Percentiles rank a stretch among this genome's conserved stretches.
These are phyloP conservation scores for Datura wrightii DNA, from an alignment of 257 asterid genomes.

Conservation along the genomic window DNA sequence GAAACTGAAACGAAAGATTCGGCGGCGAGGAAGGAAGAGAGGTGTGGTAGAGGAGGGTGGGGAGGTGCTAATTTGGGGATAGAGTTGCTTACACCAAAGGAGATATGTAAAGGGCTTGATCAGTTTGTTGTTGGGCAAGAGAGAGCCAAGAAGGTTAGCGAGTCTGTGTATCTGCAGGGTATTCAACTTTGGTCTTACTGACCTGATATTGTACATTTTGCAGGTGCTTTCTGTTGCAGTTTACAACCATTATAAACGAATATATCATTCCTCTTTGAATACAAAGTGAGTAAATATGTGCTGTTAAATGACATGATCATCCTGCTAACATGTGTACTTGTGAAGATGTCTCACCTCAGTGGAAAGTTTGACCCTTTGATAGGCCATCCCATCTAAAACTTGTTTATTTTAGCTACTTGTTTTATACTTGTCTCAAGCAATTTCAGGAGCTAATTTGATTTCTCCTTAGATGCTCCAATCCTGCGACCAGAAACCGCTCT, in stretches of 20 bases:
- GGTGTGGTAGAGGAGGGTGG: conserved; percentile 39
- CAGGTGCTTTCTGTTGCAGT: conserved; percentile 97
- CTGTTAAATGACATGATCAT: background rate
- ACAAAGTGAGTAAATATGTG: conserved; percentile 59
- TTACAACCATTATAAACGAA: conserved; percentile 92
- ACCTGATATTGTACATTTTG: conserved; percentile 28
- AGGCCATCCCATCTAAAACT: conserved; percentile 18
- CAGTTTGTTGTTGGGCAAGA: conserved; percentile 88
- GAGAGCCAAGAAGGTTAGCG: conserved; percentile 76
- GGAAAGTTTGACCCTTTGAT: background rate
- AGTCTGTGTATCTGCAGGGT: background rate
- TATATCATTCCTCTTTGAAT: conserved; percentile 55
- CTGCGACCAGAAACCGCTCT: background rate
- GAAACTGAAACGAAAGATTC: background rate
- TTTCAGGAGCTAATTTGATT: background rate
- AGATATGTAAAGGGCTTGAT: conserved; percentile 77
- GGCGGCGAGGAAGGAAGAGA: background rate
- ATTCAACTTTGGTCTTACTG: background rate
- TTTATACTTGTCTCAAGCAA: background rate
- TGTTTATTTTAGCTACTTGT: background rate
- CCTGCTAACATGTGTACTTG: background rate
- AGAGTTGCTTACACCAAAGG: conserved; percentile 80
- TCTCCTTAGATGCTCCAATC: conserved; percentile 11
- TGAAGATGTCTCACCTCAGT: conserved; percentile 14
- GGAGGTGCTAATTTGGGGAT: conserved; percentile 46